These are phyloP conservation scores for Phyllosticta ampelicida DNA, from an alignment of 2,329 filamentous ascomycete genomes.

Conservation along the genomic window DNA sequence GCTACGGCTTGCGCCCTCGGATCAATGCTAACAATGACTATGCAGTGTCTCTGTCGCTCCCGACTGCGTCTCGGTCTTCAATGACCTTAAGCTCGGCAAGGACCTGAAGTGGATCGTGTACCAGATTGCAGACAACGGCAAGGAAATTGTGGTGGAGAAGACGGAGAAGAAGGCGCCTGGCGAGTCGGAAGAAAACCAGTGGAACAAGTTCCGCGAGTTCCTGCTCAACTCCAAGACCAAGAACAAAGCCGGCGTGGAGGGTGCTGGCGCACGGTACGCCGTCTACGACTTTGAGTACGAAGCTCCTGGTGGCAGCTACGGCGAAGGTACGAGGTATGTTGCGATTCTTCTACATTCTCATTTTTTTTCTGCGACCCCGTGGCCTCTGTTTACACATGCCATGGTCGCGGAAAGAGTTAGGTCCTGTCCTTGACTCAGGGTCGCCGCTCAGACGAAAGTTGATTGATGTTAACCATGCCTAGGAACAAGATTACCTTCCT, in stretches of 20 bases:
- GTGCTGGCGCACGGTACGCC: constrained; percentile 64
- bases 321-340: constrained; percentile 56
- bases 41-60: constrained; percentile 58
- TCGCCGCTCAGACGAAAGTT: not conserved
- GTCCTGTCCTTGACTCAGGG: not conserved
- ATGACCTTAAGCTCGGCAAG: constrained; percentile 70
- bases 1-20: constrained; percentile 6
- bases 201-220: constrained; percentile 63
- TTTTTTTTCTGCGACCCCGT: not conserved
- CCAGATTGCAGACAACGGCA: constrained; percentile 77
- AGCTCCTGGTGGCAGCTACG: constrained; percentile 42
- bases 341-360: not conserved
- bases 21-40: not conserved
- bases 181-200: constrained; percentile 34
- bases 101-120: constrained; percentile 73
- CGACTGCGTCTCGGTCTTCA: constrained; percentile 61
- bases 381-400: not conserved
- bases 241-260: constrained; percentile 49
- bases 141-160: constrained; percentile 71
- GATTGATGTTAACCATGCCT: constrained; percentile 5
- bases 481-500: constrained; percentile 67
- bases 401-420: constrained; percentile 18
- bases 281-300: constrained; percentile 78
- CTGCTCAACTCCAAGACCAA: constrained; percentile 64
- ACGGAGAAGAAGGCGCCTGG: constrained; percentile 39